These are phyloP conservation scores for Arthrobotrys pseudoclavata DNA, from an alignment of 2,329 filamentous ascomycete genomes.

Conservation along the genomic window DNA sequence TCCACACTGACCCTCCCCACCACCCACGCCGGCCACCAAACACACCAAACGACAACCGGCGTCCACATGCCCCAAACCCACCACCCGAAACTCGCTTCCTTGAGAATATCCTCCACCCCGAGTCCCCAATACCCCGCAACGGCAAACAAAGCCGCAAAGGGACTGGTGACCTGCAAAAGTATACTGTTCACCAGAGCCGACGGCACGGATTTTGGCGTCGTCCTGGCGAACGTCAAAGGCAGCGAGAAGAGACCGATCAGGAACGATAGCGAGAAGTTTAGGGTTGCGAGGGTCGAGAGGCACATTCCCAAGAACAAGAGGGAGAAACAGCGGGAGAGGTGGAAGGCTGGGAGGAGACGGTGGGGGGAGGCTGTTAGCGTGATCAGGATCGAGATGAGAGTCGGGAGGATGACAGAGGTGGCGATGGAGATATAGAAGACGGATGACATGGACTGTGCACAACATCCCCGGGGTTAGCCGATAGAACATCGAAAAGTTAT, in stretches of 20 bases:
- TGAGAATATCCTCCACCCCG: slow-evolving; percentile 73
- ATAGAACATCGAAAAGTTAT: not conserved
- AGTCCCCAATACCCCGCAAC: slow-evolving; percentile 69
- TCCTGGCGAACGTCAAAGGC: slow-evolving; percentile 81
- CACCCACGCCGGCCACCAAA: slow-evolving; percentile 96
- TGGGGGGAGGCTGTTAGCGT: slow-evolving; percentile 67
- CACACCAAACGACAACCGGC: slow-evolving; percentile 88
- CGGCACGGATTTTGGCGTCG: slow-evolving; percentile 66
- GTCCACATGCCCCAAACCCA: slow-evolving; percentile 91
- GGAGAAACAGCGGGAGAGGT: slow-evolving; percentile 88
- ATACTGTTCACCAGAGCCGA: slow-evolving; percentile 68
- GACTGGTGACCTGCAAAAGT: slow-evolving; percentile 74
- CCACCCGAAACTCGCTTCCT: slow-evolving; percentile 86
- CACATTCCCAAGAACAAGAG: slow-evolving; percentile 93
- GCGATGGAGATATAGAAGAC: slow-evolving; percentile 74
- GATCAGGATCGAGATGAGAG: slow-evolving; percentile 72
- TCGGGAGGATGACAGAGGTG: slow-evolving; percentile 72
- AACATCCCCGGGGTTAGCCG: not conserved
- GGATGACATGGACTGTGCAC: slow-evolving; percentile 71
- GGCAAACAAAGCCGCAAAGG: slow-evolving; percentile 71
- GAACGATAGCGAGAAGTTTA: slow-evolving; percentile 94
- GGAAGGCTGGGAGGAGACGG: slow-evolving; percentile 76
- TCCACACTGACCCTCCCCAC: slow-evolving; percentile 67
- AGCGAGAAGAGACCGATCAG: slow-evolving; percentile 82
- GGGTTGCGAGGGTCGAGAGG: slow-evolving; percentile 89